Evolutionary conservation across 1,284 basidiomycete species (phyloP), one percentile per base, ranked within the genome.

Genomic region (Schizophyllum amplum): DNA sequence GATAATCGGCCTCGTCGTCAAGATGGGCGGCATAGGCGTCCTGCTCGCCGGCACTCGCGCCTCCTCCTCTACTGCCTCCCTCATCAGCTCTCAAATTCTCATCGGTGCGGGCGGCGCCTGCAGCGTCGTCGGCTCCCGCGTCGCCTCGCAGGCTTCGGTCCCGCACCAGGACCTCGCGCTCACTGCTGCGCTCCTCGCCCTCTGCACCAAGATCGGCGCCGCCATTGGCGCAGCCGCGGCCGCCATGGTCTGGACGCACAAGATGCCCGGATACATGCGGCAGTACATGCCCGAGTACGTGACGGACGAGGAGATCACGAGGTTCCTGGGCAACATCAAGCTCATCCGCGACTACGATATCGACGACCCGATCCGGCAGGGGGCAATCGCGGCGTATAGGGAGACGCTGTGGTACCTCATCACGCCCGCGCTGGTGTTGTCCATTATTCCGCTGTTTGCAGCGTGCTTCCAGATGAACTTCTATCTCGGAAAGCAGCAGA

Each of bases 81-180:
- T 66, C 24, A 61, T 64, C 42, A 57, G 61, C 56, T 63, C 65
- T 1, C 65, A 65, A 48, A 60, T 67, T 24, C 60, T 65, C 26
- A 61, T 66, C 42, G 65, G 63, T 1, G 49, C 59, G 5, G 66
- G 65, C 42, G 66, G 66, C 11, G 64, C 65, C 2, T 63, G 63
- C 58, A 63, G 64, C 47, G 62, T 65, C 54, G 61, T 65, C 51
- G 63, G 62, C 22, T 63, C 64, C 4, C 62, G 62, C 25, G 64
- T 66, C 49, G 63, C 64, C 11, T 61, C 63, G 1, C 66, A 67
- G 52, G 66, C 65, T 25, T 62, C 64, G 22, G 66, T 67, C 1
- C 64, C 64, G 17, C 66, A 67, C 55, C 63, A 65, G 51, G 66
- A 67, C 56, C 61, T 67, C 51, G 66, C 65, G 2, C 62, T 64